Evolutionary conservation across 2,329 filamentous ascomycete species (phyloP), one percentile per base, ranked within the genome.

Genomic region (Fonsecaea erecta): DNA sequence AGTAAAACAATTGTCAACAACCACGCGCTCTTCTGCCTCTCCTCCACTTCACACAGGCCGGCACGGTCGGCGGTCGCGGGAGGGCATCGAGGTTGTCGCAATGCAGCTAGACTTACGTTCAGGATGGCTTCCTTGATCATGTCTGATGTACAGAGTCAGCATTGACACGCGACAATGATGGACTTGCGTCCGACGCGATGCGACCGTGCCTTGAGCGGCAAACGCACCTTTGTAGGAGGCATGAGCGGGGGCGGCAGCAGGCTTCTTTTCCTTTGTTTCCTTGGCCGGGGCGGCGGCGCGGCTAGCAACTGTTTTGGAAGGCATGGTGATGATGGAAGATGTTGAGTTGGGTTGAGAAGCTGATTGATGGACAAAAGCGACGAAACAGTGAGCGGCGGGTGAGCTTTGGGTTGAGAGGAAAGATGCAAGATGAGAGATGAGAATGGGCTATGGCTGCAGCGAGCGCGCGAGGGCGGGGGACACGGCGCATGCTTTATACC

Each of bases 51-150:
- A 26, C 26, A n/a, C 51, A 35, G 60, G 35, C n/a, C 37, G 56
- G 53, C 34, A 52, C 30, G 52, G 40, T 55, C 16, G 55, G 48
- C 52, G 30, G 18, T 75, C 74, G 76, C 74, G 72, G 71, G 72
- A 46, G 71, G 57, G 74, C 72, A 76, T 77, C 72, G 74, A 77
- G 73, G 68, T 71, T 70, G 78, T 81, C 83, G 82, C 83, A 72
- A 75, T 71, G 68, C 75, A 75, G 77, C 80, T 84, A 75, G 76
- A 89, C 88, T 87, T 79, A 90, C 88, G 79, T 84, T 86, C 75
- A 89, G 78, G 76, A 90, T 88, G 72, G 87, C 88, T 78, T 90
- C 87, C 80, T 88, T 89, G 79, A 90, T 88, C 88, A 90, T 89
- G 79, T 88, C 87, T 89, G 77, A 76, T 75, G 74, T 51, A 71